phyloP scores from a whole-genome alignment of 1,139 yeast genomes.

The Kurtzmaniella quercitrusa region DNA sequence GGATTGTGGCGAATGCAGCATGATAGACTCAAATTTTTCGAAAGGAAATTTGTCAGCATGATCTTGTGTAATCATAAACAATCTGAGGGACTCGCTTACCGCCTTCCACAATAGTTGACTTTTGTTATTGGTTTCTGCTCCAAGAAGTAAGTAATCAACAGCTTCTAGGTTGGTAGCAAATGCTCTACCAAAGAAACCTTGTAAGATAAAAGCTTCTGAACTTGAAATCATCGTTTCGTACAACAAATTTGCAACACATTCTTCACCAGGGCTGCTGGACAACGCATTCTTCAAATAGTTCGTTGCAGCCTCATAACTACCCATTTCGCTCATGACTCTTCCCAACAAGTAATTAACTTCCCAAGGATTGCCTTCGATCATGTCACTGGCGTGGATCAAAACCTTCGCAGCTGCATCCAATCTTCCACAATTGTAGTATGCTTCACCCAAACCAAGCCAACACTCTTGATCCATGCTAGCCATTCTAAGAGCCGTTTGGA shows the following conservation, averaged over 20 bases:
- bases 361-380: conserved; percentile 31
- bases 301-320: conserved; percentile 36
- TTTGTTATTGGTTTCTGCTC: conserved; percentile 29
- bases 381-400: conserved; percentile 46
- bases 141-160: conserved; percentile 42
- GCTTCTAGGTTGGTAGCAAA: conserved; percentile 41
- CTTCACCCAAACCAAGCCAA: conserved; percentile 95
- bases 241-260: conserved; percentile 54
- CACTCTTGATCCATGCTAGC: conserved; percentile 66
- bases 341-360: conserved; percentile 68
- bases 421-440: conserved; percentile 81
- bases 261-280: conserved; percentile 43
- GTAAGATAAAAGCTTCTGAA: conserved; percentile 46
- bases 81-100: conserved; percentile 46
- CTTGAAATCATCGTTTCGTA: conserved; percentile 56
- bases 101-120: conserved; percentile 56
- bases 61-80: conserved; percentile 43
- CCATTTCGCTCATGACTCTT: conserved; percentile 46
- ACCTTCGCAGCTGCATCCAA: conserved; percentile 84
- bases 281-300: conserved; percentile 36
- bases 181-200: conserved; percentile 66
- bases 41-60: conserved; percentile 41
- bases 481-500: conserved; percentile 78
- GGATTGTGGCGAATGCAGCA: conserved; percentile 17
- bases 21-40: conserved; percentile 32